Base-by-base conservation (phyloP, 2,329 filamentous ascomycete species). In the Beauveria australis region DNA sequence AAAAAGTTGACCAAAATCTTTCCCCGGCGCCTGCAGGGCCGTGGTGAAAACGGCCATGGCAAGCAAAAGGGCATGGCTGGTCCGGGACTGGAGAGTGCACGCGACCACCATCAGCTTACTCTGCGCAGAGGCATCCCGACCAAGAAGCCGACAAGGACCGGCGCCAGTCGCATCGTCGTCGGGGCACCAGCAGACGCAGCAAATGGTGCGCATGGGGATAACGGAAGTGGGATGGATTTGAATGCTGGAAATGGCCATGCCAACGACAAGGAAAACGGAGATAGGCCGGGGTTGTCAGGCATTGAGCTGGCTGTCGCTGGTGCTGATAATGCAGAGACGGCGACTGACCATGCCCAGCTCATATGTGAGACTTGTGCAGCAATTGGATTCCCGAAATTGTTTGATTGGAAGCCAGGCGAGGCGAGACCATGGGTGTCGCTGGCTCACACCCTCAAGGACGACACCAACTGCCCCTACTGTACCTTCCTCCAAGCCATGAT, bases 1-100 rank as follows among this genome's bases (percentile, higher is more conserved):
- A 74, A 72, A 66, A 74, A 74, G 64, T 68, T 75, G 57, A 72
- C 72, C 53, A 71, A 70, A 61, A 71, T 75, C 61, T 67, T 75
- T 63, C 66, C 71, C 63, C 69, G 69, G 57, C 68, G 70, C 30
- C 68, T 71, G 22, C 65, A 66, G 55, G 70, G 72, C 47, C 66
- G 67, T 7, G 61, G 64, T 28, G 61, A 54, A 24, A 64, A 68
- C 44, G 61, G 28, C 61, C 63, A 62, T n/a, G 37, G 52, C 40
- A 61, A 46, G 33, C 63, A 43, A 57, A 48, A 58, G 62, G 55
- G 58, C 37, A 19, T 59, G 47, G 47, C 51, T 53, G 53, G 22
- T 14, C 61, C 52, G 63, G 60, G 53, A 62, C 65, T 24, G 64
- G 67, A 53, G 63, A 64, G 9, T 62, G 67, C 52, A 67, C 70